Percentiles rank a stretch among this genome's conserved stretches.
Evolutionary conservation across 1,284 basidiomycete genomes (phyloP).

Genomic region (Ceratobasidium sp.): DNA sequence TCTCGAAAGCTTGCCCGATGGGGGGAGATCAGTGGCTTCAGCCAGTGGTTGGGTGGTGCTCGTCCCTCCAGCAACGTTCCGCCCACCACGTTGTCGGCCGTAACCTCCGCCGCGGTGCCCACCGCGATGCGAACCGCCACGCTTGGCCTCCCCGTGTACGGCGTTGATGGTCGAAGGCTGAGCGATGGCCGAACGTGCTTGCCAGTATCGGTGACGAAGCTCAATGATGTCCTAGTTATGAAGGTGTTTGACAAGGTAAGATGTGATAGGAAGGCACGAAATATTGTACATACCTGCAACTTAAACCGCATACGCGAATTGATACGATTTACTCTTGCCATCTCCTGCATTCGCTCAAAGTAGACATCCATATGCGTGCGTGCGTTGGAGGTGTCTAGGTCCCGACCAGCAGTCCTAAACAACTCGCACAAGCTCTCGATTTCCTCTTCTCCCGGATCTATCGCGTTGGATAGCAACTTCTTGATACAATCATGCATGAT

Average conservation of each 20-base stretch:
- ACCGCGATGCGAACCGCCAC: no score
- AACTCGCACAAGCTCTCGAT: constrained; percentile 96
- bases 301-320: constrained; percentile 94
- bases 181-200: constrained; percentile 76
- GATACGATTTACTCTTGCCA: constrained; percentile 80
- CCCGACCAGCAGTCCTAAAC: constrained; percentile 87
- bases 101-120: no score
- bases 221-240: constrained; percentile 95
- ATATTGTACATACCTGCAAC: constrained; percentile 88
- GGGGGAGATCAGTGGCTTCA: no score
- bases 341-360: constrained; percentile 89
- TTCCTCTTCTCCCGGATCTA: constrained; percentile 97
- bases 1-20: no score
- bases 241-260: no score
- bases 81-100: no score
- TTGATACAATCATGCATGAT: constrained; percentile 98
- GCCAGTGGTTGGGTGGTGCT: no score
- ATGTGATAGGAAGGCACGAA: no score
- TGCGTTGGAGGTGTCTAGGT: constrained; percentile 86
- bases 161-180: no score
- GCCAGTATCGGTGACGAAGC: constrained; percentile 87
- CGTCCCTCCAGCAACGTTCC: no score
- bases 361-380: constrained; percentile 91
- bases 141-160: no score
- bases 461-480: constrained; percentile 91